Base-by-base conservation (phyloP, 176 grass and related monocot genomes). In the Hordeum marinum region DNA sequence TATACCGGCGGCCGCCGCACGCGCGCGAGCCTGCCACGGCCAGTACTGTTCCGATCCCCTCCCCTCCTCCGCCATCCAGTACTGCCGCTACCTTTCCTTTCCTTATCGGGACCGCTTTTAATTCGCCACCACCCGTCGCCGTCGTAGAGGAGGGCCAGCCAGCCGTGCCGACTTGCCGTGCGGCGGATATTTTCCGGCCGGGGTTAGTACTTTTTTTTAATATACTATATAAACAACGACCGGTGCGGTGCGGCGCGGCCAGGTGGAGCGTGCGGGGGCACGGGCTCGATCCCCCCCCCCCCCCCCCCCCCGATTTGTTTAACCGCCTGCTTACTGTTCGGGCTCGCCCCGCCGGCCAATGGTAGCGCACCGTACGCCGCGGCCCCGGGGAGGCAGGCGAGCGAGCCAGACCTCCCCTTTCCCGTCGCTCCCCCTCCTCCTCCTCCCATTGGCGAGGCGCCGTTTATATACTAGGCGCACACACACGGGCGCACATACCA, bases 381-480 rank as follows among this genome's bases (percentile, higher is more conserved):
- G 54, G 54, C 54, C 54, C 54, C 18, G 54, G 54, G 48, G 48
- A 52, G 48, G 40, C 37, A 5, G 6, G 37, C 37, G 8, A 3
- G 46, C 48, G 48, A 18, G 48, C 48, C 15, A 18, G 48, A 52
- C 48, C 48, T 45, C 68, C 11, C n/a, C 39, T 73, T 29, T 46
- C 70, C 70, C 71, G 70, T 73, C 70, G 41, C 70, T 48, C 17
- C 24, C n/a, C 36, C 31, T 50, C 27, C 48, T 55, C 64, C n/a
- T 58, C 58, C 46, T 26, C 48, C 27, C 36, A 65, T 78, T 66
- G 84, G 64, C 3, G 73, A 32, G 64, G 34, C 45, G 72, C 83
- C 45, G 68, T 63, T 81, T 76, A 61, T 82, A 77, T 65, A 45
- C 58, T 13, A 46, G 3, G 52, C 31, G 78, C 27, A 69, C 71